Base-by-base conservation (phyloP, 768 basidiomycete species). In the Hypsizygus marmoreus region DNA sequence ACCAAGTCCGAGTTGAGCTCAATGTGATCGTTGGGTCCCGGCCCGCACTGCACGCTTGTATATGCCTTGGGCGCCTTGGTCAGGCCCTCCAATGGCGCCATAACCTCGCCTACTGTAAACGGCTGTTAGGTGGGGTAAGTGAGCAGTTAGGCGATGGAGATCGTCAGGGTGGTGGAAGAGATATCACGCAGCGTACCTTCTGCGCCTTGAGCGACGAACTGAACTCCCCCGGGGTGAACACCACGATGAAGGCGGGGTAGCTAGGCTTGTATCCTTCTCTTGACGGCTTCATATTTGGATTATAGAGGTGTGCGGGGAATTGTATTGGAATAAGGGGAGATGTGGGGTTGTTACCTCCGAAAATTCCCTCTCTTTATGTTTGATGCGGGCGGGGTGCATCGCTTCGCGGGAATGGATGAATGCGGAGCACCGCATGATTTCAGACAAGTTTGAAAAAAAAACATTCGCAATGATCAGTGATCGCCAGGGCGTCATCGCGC, bases 1-100 rank as follows among this genome's bases (percentile, higher is more conserved):
- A 79, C 59, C 19, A 86, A 65, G 60, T 85, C 83, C 34, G 77
- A 79, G 60, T 82, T 79, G 13, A 84, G 64, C 47, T 80, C 74
- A 44, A 81, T 60, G 57, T 84, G 77, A 44, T 81, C 76, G 5
- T 72, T 55, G 1, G 61, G 42, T 6, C 69, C 70, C 4, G 53
- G 54, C 4, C 78, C 79, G 48, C 71, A 80, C 59, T 83, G 81
- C 2, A 83, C 69, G 20, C 75, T 74, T 2, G 70, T 74, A 51
- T 81, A 81, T 0, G 73, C 68, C 52, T 76, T 77, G 1, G 56
- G 55, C 2, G 62, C 62, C 14, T 45, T 56, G 0, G 64, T 71
- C 13, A 63, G 31, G 12, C 65, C 69, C 8, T 55, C 55, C 22
- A 80, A 50, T 3, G 46, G 24, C 0, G 61, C 56, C 24, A 80